Percentiles rank a stretch among this genome's conserved stretches.
Conservation (phyloP, 1,284 basidiomycete genomes). For the Heterobasidion occidentale region DNA sequence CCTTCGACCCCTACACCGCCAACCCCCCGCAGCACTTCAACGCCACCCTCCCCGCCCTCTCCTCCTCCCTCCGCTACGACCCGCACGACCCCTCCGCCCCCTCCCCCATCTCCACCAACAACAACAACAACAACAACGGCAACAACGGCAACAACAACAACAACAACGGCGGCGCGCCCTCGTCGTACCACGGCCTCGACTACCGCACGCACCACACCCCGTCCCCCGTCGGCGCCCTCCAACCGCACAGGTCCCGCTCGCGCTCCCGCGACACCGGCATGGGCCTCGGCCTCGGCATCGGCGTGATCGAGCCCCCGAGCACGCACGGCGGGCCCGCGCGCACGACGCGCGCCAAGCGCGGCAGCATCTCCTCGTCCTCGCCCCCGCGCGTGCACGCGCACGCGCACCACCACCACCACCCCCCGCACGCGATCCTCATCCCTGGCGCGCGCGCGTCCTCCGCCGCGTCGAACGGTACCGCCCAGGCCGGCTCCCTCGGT, state of each 20-base stretch:
- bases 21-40: constrained; percentile 38
- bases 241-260: constrained; percentile 40
- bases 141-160: no score
- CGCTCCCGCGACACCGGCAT: constrained; percentile 21
- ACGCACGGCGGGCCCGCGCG: constrained; percentile 28
- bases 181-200: constrained; percentile 17
- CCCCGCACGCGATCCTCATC: constrained; percentile 49
- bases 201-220: constrained; percentile 24
- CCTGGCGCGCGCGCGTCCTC: constrained; percentile 22
- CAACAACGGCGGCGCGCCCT: constrained; percentile 10
- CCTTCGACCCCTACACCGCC: constrained; percentile 13
- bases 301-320: constrained; percentile 18
- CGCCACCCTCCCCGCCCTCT: constrained; percentile 51
- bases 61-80: constrained; percentile 53
- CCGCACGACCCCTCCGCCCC: constrained; percentile 19
- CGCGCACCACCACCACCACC: constrained; percentile 11
- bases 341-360: constrained; percentile 28
- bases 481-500: constrained; percentile 10
- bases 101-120: constrained; percentile 5
- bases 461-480: constrained; percentile 10
- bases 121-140: no score
- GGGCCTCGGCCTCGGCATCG: neutral
- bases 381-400: constrained; percentile 30
- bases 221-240: constrained; percentile 13
- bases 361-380: constrained; percentile 38